Percentiles rank a stretch among this genome's conserved stretches.
phyloP scores from a whole-genome alignment of 768 basidiomycete genomes.

The Pleurotus ostreatus region DNA sequence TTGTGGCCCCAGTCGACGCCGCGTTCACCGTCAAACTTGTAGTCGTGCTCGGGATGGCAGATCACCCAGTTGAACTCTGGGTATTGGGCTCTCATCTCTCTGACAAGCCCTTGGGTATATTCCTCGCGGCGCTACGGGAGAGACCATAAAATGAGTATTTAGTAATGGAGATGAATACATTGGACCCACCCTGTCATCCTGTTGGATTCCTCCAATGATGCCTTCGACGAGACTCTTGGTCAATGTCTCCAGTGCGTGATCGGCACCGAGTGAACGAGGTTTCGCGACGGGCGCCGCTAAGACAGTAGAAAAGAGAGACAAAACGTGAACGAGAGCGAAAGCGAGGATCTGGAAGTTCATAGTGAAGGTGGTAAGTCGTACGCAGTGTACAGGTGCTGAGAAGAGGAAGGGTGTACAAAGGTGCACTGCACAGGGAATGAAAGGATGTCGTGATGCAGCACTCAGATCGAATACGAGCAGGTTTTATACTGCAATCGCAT shows the following conservation, averaged over 20 bases:
- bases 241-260: not conserved
- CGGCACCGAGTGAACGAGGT: not conserved
- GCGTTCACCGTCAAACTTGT: not conserved
- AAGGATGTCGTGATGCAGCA: no score
- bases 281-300: no score
- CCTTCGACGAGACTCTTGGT: not conserved
- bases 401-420: no score
- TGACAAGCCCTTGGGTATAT: not conserved
- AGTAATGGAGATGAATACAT: not conserved
- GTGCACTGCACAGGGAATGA: no score
- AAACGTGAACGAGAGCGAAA: no score
- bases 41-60: not conserved
- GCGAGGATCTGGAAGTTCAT: no score
- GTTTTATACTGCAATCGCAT: no score
- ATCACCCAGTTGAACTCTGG: not conserved
- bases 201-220: not conserved
- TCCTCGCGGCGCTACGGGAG: not conserved
- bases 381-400: no score
- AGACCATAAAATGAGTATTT: not conserved
- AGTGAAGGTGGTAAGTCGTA: no score
- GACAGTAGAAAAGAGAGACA: no score
- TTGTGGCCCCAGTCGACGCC: not conserved
- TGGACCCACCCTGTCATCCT: not conserved
- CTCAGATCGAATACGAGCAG: no score
- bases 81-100: not conserved